A percentile compares a stretch with the other conserved stretches of the same genome.
Evolutionary conservation across 1,284 basidiomycete species (phyloP).

Genomic region (Inonotus obliquus): DNA sequence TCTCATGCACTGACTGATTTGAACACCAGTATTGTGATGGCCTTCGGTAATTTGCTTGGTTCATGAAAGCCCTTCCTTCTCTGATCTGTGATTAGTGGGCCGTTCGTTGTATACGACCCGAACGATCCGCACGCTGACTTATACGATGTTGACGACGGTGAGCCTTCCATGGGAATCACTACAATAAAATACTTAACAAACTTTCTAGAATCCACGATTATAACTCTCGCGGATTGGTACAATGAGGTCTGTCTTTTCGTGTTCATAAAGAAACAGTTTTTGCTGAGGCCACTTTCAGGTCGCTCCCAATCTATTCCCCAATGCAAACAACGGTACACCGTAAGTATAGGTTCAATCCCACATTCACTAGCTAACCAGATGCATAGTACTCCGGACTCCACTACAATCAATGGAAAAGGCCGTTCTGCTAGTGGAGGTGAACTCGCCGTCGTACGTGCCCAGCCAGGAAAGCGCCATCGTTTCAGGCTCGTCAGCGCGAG

Average conservation of each 20-base stretch:
- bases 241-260: neutral
- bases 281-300: neutral
- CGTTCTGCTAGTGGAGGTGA: constrained; percentile 26
- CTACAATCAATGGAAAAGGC: constrained; percentile 30
- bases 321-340: neutral
- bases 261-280: neutral
- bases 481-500: constrained; percentile 28
- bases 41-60: neutral
- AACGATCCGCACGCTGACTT: constrained; percentile 30
- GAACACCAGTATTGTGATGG: constrained; percentile 31
- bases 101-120: constrained; percentile 18
- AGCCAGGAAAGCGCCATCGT: constrained; percentile 26
- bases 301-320: neutral
- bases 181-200: constrained; percentile 18
- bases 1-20: too few relatives aligned
- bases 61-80: neutral
- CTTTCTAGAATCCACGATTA: constrained; percentile 13
- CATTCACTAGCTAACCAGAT: neutral
- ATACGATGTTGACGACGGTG: constrained; percentile 25
- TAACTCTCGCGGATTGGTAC: constrained; percentile 20
- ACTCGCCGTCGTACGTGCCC: constrained; percentile 34
- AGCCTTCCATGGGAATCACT: neutral
- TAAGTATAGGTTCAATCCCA: constrained; percentile 17
- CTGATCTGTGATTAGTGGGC: neutral
- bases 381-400: constrained; percentile 22